Conservation (phyloP, 441 rosid species). For the Dalechampia spathulata region DNA sequence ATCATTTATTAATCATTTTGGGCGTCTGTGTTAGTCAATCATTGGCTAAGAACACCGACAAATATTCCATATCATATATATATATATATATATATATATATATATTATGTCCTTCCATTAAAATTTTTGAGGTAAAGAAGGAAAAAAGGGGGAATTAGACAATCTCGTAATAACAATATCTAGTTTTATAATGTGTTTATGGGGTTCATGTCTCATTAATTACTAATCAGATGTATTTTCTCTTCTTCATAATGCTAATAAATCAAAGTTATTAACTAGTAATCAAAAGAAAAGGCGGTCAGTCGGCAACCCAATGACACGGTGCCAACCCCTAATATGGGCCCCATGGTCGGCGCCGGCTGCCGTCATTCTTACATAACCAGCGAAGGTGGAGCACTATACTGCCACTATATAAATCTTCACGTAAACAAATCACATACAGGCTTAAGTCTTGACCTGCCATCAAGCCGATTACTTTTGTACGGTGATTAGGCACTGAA, state of each 20-base stretch:
- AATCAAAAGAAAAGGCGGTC: conserved; percentile 39
- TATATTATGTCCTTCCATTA: no score
- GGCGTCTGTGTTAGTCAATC: no score
- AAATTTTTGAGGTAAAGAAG: no score
- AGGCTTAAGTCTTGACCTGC: background rate
- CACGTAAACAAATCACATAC: background rate
- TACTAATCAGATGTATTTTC: conserved; percentile 25
- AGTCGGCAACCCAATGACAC: conserved; percentile 42
- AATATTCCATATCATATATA: no score
- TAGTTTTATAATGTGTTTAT: no score
- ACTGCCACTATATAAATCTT: conserved; percentile 3
- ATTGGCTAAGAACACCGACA: no score
- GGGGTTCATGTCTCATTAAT: conserved; percentile 11
- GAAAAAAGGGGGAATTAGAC: no score
- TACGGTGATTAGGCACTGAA: no score
- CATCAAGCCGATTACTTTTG: no score
- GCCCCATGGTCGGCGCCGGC: conserved; percentile 46
- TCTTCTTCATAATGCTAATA: conserved; percentile 32
- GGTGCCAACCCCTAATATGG: conserved; percentile 15
- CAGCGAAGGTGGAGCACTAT: background rate
- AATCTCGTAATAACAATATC: no score
- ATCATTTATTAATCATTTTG: no score
- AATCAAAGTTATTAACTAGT: conserved; percentile 4
- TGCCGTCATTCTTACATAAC: conserved; percentile 1
- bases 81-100: no score